These are phyloP conservation scores for Aquanectria penicillioides DNA, from an alignment of 2,329 filamentous ascomycete genomes.

Conservation along the genomic window DNA sequence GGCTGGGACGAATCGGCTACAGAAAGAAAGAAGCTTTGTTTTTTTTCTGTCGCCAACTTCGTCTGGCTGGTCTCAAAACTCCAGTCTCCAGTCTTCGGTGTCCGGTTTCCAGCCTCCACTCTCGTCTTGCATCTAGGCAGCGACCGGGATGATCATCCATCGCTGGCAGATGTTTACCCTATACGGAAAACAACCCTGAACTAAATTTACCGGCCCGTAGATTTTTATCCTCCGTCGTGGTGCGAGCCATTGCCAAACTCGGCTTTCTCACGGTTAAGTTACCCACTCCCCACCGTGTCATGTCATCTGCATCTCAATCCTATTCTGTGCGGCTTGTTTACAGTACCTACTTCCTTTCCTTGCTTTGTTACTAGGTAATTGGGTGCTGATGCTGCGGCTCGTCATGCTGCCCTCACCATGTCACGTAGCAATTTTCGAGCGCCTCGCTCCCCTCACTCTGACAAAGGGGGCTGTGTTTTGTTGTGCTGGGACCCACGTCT, in stretches of 20 bases:
- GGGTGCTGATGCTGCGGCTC: background rate
- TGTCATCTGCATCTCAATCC: no score
- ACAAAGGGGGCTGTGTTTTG: background rate
- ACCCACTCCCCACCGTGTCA: no score
- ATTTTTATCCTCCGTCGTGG: no score
- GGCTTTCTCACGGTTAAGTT: no score
- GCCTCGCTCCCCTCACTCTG: background rate
- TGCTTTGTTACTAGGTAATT: background rate
- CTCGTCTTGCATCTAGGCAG: background rate
- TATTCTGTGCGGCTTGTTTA: no score
- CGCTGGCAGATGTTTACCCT: no score
- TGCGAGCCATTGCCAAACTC: no score
- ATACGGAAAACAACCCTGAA: no score
- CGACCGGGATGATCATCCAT: no score
- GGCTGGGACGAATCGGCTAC: background rate
- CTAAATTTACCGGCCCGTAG: no score
- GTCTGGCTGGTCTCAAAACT: background rate
- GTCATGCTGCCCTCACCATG: slow-evolving; percentile 1
- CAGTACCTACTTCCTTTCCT: background rate
- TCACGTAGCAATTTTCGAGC: slow-evolving; percentile 12
- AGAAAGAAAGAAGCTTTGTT: background rate
- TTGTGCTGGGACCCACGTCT: slow-evolving; percentile 10
- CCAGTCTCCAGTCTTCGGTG: background rate
- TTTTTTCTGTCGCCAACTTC: slow-evolving; percentile 4
- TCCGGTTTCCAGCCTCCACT: background rate